Evolutionary conservation across 495 filamentous ascomycete species (phyloP), one percentile per base, ranked within the genome.

Genomic region (Antarctomyces pellizariae): DNA sequence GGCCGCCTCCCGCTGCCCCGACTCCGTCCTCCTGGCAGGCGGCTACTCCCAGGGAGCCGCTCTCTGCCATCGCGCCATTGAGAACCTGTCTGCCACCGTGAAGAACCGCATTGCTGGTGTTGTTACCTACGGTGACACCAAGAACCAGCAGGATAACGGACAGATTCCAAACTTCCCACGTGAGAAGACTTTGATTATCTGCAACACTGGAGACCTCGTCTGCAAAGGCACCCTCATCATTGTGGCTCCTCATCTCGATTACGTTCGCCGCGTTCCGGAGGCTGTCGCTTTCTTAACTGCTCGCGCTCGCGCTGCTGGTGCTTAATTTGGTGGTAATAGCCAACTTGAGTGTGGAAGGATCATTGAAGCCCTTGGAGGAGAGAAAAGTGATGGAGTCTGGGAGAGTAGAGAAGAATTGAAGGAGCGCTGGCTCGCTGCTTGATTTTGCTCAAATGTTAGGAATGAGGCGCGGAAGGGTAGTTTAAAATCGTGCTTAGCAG

Each of bases 121-220:
- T 7, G 53, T 62, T n/a, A 49, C 59, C 0, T 67, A 56, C 23
- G 63, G 64, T 3, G 59, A 66, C 36, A 67, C 63, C 21, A 54
- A 62, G 33, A 65, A 65, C 41, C 36, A 47, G 18, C 59, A 63
- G 38, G 50, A 66, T 29, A 35, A 41, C 13, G 52, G 56, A 1
- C 39, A 44, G 10, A 52, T 65, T 25, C 46, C 50, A 13, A 51
- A 53, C 29, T 62, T 61, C 33, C 49, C 53, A 16, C 27, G 40
- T 4, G 38, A 36, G 10, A 53, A 55, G 35, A 42, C 47, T 17
- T 41, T 57, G 34, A 56, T 64, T 19, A 55, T 59, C 35, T 70
- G 64, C 37, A 51, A 54, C 13, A 22, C 43, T 15, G 58, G 55
- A 2, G 63, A 67, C 29, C 30, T 56, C 30, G 59, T 66, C 15